These are phyloP conservation scores for Pythium myriotylum DNA, from an alignment of 352 stramenopile genomes.

Conservation along the genomic window DNA sequence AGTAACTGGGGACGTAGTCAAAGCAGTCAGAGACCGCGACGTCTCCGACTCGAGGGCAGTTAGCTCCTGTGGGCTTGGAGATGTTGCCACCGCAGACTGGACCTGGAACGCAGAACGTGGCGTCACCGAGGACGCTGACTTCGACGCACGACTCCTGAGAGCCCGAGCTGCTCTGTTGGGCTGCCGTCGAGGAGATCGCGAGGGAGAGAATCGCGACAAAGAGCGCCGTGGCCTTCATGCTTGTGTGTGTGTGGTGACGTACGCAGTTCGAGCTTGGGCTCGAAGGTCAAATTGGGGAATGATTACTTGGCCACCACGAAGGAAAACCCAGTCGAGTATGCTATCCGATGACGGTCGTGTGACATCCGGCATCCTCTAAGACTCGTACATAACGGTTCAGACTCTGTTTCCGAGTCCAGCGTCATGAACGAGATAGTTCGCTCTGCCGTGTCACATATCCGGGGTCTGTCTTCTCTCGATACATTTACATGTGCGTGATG, in stretches of 20 bases:
- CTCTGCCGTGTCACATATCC: constrained; percentile 1
- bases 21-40: constrained; percentile 56
- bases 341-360: no score
- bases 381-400: no score
- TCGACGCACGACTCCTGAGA: constrained; percentile 8
- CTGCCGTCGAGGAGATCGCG: background rate
- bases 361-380: no score
- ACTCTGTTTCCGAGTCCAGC: no score
- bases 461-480: background rate
- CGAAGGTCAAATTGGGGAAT: constrained; percentile 15
- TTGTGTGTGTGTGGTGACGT: background rate
- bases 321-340: background rate
- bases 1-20: constrained; percentile 52
- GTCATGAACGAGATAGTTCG: no score
- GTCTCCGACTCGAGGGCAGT: constrained; percentile 61
- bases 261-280: no score
- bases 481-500: no score
- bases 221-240: constrained; percentile 9
- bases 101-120: constrained; percentile 69
- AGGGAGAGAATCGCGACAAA: constrained; percentile 7
- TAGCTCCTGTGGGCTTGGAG: constrained; percentile 32
- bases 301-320: background rate
- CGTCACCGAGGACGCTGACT: constrained; percentile 66
- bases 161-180: constrained; percentile 2
- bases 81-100: constrained; percentile 61